Evolutionary conservation across 345 rosid genomes (phyloP), one percentile per base, ranked within the genome.

Genomic region (Mercurialis annua): DNA sequence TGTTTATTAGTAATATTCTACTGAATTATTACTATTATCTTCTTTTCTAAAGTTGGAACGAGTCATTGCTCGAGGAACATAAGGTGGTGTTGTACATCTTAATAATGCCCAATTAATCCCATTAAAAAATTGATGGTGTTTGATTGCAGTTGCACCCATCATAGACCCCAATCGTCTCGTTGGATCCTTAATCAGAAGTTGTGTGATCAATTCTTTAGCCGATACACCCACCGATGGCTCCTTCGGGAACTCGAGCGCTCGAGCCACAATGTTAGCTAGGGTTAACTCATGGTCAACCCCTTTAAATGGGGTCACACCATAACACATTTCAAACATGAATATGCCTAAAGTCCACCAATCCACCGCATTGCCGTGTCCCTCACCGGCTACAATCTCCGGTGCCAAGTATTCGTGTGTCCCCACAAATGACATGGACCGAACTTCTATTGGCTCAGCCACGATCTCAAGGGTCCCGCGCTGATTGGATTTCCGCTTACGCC

Each of bases 261-360:
- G 78, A 57, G 91, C 91, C 78, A 86, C 82, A 0, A 84, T 72
- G n/a, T 79, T 86, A 7, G 82, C 87, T 9, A 86, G 70, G 70
- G 91, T 84, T 24, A 84, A 4, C 73, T 86, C 91, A 51, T 86
- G 76, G 54, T 84, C 88, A 5, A 60, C 29, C 57, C 85, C 91
- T 66, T 79, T 84, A 31, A 84, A 86, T 6, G 91, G 91, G 0
- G 91, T 86, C 31, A 63, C 69, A 0, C 87, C 88, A 5, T 82
- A 84, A 64, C 84, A 79, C 70, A 86, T 65, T 68, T 86, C 88
- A 27, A 69, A 86, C 34, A 86, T 62, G 78, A 86, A 84, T 55
- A 86, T 69, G 12, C 91, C 91, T 11, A 86, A 42, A 20, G 91
- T 84, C 91, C 91, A 86, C 88, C 91, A 86, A 56, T 86, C 91